Evolutionary conservation across 1,139 yeast genomes (phyloP).

Genomic region (Groenewaldozyma auringiensis): DNA sequence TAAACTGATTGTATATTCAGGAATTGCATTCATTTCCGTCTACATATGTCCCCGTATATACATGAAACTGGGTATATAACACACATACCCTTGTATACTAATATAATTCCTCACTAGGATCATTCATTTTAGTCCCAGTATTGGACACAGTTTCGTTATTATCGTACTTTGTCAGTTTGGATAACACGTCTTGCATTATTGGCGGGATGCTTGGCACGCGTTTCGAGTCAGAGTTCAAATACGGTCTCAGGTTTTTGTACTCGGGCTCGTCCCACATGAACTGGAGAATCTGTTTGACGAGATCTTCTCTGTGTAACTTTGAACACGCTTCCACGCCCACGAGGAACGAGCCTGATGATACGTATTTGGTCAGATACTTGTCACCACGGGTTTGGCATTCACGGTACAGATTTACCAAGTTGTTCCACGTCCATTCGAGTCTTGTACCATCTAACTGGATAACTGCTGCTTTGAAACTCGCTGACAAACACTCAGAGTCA

Average conservation of each 20-base stretch:
- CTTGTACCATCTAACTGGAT: constrained; percentile 16
- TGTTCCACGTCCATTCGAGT: constrained; percentile 20
- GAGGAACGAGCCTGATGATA: not conserved
- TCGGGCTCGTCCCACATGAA: not conserved
- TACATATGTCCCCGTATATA: constrained; percentile 20
- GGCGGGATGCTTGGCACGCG: not conserved
- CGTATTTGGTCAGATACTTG: not conserved
- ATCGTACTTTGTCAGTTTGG: not conserved
- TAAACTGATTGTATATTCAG: constrained; percentile 65
- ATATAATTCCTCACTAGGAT: not conserved
- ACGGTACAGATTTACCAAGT: not conserved
- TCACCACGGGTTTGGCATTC: not conserved
- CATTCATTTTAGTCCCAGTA: not conserved
- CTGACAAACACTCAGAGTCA: constrained; percentile 17
- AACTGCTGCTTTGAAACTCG: constrained; percentile 20
- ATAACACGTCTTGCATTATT: not conserved
- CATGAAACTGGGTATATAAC: constrained; percentile 14
- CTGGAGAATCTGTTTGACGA: not conserved
- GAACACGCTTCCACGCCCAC: not conserved
- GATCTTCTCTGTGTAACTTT: not conserved
- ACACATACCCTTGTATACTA: too few relatives aligned
- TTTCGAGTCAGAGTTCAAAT: not conserved
- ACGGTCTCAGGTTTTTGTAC: not conserved
- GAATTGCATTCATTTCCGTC: constrained; percentile 41
- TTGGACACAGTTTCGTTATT: not conserved